Conservation (phyloP, 2,329 filamentous ascomycete genomes). For the Arachnopeziza araneosa region DNA sequence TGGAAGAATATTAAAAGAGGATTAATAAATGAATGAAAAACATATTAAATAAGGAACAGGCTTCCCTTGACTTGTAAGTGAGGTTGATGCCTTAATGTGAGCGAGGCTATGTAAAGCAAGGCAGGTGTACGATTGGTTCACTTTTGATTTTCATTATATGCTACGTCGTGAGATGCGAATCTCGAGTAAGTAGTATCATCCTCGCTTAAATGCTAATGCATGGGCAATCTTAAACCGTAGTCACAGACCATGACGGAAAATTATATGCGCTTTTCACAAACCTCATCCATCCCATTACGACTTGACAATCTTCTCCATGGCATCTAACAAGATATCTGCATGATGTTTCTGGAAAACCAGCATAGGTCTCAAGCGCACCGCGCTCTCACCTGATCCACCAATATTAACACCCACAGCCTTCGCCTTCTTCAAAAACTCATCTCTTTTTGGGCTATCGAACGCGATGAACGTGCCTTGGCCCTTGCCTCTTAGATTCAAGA, state of each 20-base stretch:
- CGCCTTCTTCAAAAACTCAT: slow-evolving; percentile 63
- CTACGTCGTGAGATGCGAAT: too few species aligned
- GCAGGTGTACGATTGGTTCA: too few species aligned
- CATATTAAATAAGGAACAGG: neutral
- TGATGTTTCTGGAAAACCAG: slow-evolving; percentile 84
- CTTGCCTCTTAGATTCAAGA: slow-evolving; percentile 71
- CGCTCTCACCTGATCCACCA: slow-evolving; percentile 64
- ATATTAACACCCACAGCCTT: slow-evolving; percentile 72
- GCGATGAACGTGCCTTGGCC: slow-evolving; percentile 75
- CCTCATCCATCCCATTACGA: slow-evolving; percentile 12
- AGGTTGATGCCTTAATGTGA: too few species aligned
- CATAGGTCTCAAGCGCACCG: slow-evolving; percentile 73
- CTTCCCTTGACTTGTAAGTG: too few species aligned
- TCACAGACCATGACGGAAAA: neutral
- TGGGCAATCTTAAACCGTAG: neutral
- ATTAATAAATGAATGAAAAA: neutral
- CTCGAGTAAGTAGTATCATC: too few species aligned
- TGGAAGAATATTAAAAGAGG: too few species aligned
- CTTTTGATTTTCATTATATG: too few species aligned
- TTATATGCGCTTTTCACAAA: neutral
- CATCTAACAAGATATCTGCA: slow-evolving; percentile 76
- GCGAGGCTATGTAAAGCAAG: too few species aligned
- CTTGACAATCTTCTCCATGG: slow-evolving; percentile 54
- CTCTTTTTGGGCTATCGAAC: slow-evolving; percentile 66
- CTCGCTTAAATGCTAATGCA: neutral